Conservation (phyloP, 768 basidiomycete species). For the Coprinopsis sp. region DNA sequence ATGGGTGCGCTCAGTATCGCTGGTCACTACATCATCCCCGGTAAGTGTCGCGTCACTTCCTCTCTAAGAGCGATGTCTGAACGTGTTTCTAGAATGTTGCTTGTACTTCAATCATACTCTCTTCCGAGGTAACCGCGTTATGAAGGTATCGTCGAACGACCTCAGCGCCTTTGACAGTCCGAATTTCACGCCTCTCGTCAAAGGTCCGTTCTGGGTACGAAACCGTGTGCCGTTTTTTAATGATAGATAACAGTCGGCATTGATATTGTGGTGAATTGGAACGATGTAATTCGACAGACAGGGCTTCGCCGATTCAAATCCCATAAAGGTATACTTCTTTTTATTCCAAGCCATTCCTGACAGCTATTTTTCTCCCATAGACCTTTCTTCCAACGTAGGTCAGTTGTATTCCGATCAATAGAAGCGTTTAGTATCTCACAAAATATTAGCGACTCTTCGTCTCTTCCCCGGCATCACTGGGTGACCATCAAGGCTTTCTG, state of each 20-base stretch:
- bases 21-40: slow-evolving; percentile 89
- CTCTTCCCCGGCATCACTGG: slow-evolving; percentile 85
- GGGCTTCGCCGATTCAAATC: slow-evolving; percentile 73
- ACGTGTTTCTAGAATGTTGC: slow-evolving; percentile 59
- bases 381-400: slow-evolving; percentile 81
- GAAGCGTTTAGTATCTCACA: slow-evolving; percentile 3
- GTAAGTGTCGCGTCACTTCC: slow-evolving; percentile 30
- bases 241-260: slow-evolving; percentile 69
- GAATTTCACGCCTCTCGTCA: slow-evolving; percentile 77
- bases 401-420: slow-evolving; percentile 20
- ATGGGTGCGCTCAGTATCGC: slow-evolving; percentile 87
- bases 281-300: slow-evolving; percentile 78
- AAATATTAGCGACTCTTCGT: slow-evolving; percentile 63
- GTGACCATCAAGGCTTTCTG: slow-evolving; percentile 74
- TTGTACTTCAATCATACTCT: slow-evolving; percentile 89
- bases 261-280: slow-evolving; percentile 87
- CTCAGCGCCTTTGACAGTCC: slow-evolving; percentile 82
- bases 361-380: slow-evolving; percentile 32
- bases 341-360: background rate
- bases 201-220: slow-evolving; percentile 45
- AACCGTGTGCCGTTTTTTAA: slow-evolving; percentile 6
- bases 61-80: background rate
- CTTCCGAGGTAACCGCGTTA: slow-evolving; percentile 81
- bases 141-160: slow-evolving; percentile 78
- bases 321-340: slow-evolving; percentile 56